Evolutionary conservation across 768 basidiomycete species (phyloP), one percentile per base, ranked within the genome.

Genomic region (Phlebiopsis flavidoalba): DNA sequence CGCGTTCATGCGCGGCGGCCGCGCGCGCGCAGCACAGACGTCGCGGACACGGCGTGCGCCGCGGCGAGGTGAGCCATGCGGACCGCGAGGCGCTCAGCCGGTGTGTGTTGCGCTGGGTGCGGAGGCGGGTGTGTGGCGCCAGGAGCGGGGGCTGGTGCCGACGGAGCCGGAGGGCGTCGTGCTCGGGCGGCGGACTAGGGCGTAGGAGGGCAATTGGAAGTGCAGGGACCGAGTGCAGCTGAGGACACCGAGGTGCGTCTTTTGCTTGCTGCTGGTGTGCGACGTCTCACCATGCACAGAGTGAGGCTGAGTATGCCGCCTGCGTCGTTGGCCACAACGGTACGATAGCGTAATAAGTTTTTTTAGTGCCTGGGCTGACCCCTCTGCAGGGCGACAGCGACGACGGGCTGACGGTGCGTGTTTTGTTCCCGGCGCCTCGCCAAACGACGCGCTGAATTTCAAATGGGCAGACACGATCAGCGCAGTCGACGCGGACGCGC

Each of bases 1-100:
- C 6, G 70, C 69, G 0, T 91, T 86, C 64, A 79, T 91, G 69
- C 78, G 73, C 57, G 87, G 88, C 11, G 87, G 84, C 0, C 70
- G 73, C 3, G 75, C 75, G 12, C 76, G 86, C 59, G 69, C 73
- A n/a, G 50, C 66, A 65, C n/a, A n/a, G n/a, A n/a, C 8, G 72
- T 85, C 10, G 71, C 70, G 22, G 66, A 73, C 45, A 36, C 60
- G 21, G 70, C 70, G 4, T 74, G 73, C 62, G 73, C 3, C 72
- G 74, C 55, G 81, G 77, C 10, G 71, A 72, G 7, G 67, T 79
- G 63, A 76, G 68, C 48, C 69, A 69, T 19, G 66, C 63, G 36
- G 77, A 81, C 53, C 73, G 78, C 19, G 75, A 73, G 49, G 69
- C 73, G 31, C 66, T 80, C 15, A 74, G 74, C 52, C 70, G 64